Evolutionary conservation across 192 early-diverging fungal genomes (phyloP).

Genomic region (Entomortierella chlamydospora): DNA sequence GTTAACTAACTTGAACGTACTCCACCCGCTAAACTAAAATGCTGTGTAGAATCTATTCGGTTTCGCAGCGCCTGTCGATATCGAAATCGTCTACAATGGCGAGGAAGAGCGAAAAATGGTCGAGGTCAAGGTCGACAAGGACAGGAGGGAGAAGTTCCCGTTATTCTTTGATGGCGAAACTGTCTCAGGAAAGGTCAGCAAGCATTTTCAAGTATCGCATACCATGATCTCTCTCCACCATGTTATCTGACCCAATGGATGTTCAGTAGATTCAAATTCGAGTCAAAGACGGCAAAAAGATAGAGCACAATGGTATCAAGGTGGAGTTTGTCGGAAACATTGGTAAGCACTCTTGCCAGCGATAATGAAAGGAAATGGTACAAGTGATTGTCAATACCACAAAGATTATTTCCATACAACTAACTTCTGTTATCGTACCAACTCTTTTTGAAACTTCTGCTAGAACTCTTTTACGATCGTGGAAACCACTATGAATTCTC

Average conservation of each 20-base stretch:
- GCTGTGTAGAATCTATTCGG: conserved; percentile 73
- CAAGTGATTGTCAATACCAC: not conserved
- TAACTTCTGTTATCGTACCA: no score
- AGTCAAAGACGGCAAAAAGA: conserved; percentile 87
- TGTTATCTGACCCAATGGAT: no score
- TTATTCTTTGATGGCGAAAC: conserved; percentile 97
- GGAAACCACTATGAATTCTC: conserved; percentile 97
- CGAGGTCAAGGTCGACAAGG: conserved; percentile 94
- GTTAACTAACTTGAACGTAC: no score
- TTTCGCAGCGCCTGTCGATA: conserved; percentile 87
- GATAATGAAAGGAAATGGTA: not conserved
- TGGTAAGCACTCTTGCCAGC: conserved; percentile 60
- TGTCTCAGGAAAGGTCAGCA: conserved; percentile 88
- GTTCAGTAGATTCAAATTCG: conserved; percentile 76
- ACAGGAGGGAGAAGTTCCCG: conserved; percentile 92
- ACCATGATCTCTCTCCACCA: no score
- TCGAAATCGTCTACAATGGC: conserved; percentile 83
- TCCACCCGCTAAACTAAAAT: no score
- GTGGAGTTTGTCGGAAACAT: conserved; percentile 99
- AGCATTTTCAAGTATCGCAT: not conserved
- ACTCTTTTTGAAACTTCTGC: not conserved
- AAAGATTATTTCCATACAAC: no score
- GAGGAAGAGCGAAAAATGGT: conserved; percentile 93
- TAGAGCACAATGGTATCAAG: conserved; percentile 99
- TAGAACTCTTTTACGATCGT: conserved; percentile 95